Conservation (phyloP, 73 alveolate species). For the Urostyla sp. region DNA sequence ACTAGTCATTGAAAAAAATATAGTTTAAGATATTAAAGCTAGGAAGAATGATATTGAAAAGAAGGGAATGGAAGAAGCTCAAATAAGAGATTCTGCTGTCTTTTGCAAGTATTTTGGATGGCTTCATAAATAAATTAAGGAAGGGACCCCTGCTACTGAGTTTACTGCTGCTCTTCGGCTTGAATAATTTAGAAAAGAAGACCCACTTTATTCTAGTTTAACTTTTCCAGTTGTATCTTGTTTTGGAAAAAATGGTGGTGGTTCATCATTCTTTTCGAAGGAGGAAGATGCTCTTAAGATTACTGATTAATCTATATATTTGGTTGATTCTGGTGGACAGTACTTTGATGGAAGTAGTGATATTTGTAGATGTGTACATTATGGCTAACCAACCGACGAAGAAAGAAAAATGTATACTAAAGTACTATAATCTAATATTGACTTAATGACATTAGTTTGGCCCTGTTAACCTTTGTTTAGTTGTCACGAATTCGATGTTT, state of each 20-base stretch:
- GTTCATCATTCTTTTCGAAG: conserved; percentile 95
- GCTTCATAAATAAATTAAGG: conserved; percentile 85
- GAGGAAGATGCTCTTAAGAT: conserved; percentile 71
- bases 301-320: conserved; percentile 75
- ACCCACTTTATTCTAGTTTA: conserved; percentile 86
- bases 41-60: conserved; percentile 86
- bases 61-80: conserved; percentile 87
- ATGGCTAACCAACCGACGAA: conserved; percentile 85
- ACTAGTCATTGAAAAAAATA: too few species aligned
- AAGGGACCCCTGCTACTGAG: conserved; percentile 69
- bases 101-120: conserved; percentile 89
- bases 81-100: conserved; percentile 94
- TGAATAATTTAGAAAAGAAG: conserved; percentile 77
- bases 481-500: conserved; percentile 91
- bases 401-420: conserved; percentile 93
- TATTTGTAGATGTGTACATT: conserved; percentile 97
- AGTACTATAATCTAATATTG: conserved; percentile 92
- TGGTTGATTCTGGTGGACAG: conserved; percentile 98
- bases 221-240: conserved; percentile 96
- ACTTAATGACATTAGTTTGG: conserved; percentile 89
- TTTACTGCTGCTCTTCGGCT: conserved; percentile 70
- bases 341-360: conserved; percentile 99
- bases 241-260: conserved; percentile 97
- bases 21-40: conserved; percentile 81
- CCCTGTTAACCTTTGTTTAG: conserved; percentile 62